Base-by-base conservation (phyloP, 371 early-diverging fungal species). In the Rhizomucor pusillus region DNA sequence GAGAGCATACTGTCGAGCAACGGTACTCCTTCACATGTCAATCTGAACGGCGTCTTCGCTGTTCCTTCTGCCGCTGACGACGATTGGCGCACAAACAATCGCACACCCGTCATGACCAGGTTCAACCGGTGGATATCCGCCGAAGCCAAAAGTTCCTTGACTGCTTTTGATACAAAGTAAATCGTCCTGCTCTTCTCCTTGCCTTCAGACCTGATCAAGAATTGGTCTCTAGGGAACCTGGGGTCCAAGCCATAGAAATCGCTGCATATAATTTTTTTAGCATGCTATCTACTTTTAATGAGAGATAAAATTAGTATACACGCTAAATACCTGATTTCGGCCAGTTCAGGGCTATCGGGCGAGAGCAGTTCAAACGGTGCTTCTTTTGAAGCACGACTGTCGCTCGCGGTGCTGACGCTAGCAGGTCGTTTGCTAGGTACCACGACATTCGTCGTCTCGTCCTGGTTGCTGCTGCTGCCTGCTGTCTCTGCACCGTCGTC, bases 91-190 rank as follows among this genome's bases (percentile, higher is more conserved):
- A 86, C 84, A 65, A 97, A 94, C 2, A 88, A 63, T 47, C 86
- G 80, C 46, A 96, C 89, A 19, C 97, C 96, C 0, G 95, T 91
- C 74, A 95, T 93, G 46, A 96, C 92, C 5, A 89, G 74, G 62
- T 91, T 88, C 44, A 95, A 77, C 35, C 85, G 80, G 39, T 66
- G 52, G 37, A 87, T 77, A 52, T 90, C 88, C 1, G 73, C 62
- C 4, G 89, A 81, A 52, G 67, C 65, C 51, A 97, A 63, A 10
- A 94, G 70, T 23, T 65, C 53, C 64, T 89, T 89, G 56, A 93
- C 89, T 7, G 89, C 73, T 16, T 76, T 67, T 1, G 91, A 90
- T 9, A 90, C 90, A 62, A 93, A 82, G 68, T 94, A 94, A 6
- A 95, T 69, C 12, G 86, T 88, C 43, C 83, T 85, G 73, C 83